phyloP scores from a whole-genome alignment of 2,329 filamentous ascomycete genomes.

The Sordariomycetes sp. region DNA sequence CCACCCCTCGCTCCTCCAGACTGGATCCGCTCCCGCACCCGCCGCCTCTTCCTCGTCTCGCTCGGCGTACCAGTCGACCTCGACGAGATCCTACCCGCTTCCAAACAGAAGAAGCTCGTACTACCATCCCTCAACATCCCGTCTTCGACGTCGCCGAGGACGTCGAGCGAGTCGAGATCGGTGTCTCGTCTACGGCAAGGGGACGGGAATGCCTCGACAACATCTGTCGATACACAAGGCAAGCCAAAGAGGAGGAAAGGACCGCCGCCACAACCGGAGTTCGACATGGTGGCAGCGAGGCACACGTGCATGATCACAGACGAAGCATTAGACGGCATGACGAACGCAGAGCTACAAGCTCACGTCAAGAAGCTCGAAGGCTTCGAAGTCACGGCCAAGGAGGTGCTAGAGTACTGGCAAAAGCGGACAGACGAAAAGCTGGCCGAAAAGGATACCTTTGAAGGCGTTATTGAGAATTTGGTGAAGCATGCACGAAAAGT shows the following conservation, averaged over 20 bases:
- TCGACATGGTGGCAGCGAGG: constrained; percentile 71
- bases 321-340: constrained; percentile 72
- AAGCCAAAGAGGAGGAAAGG: constrained; percentile 45
- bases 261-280: constrained; percentile 59
- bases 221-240: constrained; percentile 51
- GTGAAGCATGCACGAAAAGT: constrained; percentile 85
- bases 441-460: constrained; percentile 86
- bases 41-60: constrained; percentile 89
- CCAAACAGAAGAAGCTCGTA: constrained; percentile 95
- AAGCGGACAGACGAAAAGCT: constrained; percentile 78
- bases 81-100: constrained; percentile 93
- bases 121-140: constrained; percentile 78
- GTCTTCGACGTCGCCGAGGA: constrained; percentile 42
- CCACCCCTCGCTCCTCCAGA: constrained; percentile 92
- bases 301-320: constrained; percentile 78
- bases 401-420: constrained; percentile 81
- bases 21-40: constrained; percentile 93
- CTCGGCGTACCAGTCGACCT: constrained; percentile 93
- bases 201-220: constrained; percentile 44
- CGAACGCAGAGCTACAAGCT: constrained; percentile 61
- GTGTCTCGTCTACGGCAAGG: constrained; percentile 34
- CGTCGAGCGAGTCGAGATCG: constrained; percentile 44
- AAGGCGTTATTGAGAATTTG: constrained; percentile 93
- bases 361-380: constrained; percentile 64
- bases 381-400: constrained; percentile 61